Evolutionary conservation across 1,284 basidiomycete species (phyloP).

Genomic region (Puccinia horiana): DNA sequence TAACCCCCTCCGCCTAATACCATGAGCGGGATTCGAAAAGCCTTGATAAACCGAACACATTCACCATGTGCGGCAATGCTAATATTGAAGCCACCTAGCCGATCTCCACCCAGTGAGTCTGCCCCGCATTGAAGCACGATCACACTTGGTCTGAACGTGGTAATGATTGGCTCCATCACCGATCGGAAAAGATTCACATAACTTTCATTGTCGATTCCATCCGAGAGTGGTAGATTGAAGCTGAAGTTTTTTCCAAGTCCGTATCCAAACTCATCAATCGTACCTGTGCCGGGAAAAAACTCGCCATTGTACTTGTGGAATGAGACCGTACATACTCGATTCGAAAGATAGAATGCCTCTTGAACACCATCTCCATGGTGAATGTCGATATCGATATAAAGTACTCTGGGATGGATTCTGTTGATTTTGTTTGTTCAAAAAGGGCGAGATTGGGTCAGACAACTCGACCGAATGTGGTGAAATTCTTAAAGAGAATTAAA

Average conservation of each 20-base stretch:
- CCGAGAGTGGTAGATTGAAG: slow-evolving; percentile 90
- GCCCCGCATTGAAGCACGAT: slow-evolving; percentile 98
- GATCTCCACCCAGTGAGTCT: slow-evolving; percentile 89
- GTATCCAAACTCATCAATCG: slow-evolving; percentile 83
- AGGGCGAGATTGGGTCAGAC: background rate
- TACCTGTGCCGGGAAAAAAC: slow-evolving; percentile 95
- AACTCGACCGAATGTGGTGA: background rate
- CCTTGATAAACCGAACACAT: slow-evolving; percentile 93
- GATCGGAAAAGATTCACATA: slow-evolving; percentile 94
- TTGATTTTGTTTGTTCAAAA: background rate
- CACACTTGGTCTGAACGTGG: slow-evolving; percentile 80
- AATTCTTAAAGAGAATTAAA: background rate
- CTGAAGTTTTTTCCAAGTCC: slow-evolving; percentile 89
- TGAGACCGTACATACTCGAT: slow-evolving; percentile 95
- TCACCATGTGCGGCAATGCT: slow-evolving; percentile 99
- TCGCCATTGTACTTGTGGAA: slow-evolving; percentile 99
- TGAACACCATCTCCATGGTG: slow-evolving; percentile 97
- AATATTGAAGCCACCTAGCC: slow-evolving; percentile 94
- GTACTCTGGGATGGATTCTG: slow-evolving; percentile 83
- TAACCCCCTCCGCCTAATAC: slow-evolving; percentile 95
- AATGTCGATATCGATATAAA: slow-evolving; percentile 96
- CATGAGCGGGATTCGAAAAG: slow-evolving; percentile 83
- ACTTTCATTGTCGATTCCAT: slow-evolving; percentile 96
- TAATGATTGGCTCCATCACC: slow-evolving; percentile 90
- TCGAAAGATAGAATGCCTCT: slow-evolving; percentile 95